phyloP scores from a whole-genome alignment of 768 basidiomycete genomes.

The Kwoniella heveanensis region DNA sequence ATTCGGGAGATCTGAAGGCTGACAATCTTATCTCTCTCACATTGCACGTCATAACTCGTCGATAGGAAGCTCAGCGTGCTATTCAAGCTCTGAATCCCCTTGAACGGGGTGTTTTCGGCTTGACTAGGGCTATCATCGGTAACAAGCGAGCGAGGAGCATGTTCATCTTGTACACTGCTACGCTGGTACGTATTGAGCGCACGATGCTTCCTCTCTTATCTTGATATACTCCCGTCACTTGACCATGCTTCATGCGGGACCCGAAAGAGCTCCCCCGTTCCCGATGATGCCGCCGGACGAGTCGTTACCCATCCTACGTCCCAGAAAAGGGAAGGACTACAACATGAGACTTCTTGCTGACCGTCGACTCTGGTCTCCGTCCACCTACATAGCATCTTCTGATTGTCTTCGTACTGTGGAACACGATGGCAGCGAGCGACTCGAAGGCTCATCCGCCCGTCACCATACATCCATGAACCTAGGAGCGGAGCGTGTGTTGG shows the following conservation, averaged over 20 bases:
- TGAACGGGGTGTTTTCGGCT: constrained; percentile 79
- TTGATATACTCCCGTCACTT: too few species aligned
- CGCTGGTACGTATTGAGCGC: constrained; percentile 39
- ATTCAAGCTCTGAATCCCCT: constrained; percentile 88
- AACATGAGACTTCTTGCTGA: too few species aligned
- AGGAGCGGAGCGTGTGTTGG: too few species aligned
- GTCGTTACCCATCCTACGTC: too few species aligned
- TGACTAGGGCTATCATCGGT: constrained; percentile 83
- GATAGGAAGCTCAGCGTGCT: constrained; percentile 89
- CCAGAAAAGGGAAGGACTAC: too few species aligned
- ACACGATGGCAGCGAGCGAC: constrained; percentile 51
- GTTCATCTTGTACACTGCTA: constrained; percentile 79
- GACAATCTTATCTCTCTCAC: too few species aligned
- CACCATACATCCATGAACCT: constrained; percentile 29
- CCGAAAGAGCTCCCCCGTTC: too few species aligned
- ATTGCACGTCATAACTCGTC: too few species aligned
- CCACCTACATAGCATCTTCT: constrained; percentile 38
- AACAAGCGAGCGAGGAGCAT: constrained; percentile 85
- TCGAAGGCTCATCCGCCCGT: constrained; percentile 32
- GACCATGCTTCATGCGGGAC: neutral
- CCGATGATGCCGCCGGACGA: too few species aligned
- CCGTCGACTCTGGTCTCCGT: too few species aligned
- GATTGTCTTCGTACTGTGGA: constrained; percentile 52
- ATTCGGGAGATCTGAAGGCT: too few species aligned
- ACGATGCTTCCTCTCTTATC: neutral